A percentile compares a stretch with the other conserved stretches of the same genome.
Conservation (phyloP, 169 alveolate species). For the Cyclospora cayetanensis region DNA sequence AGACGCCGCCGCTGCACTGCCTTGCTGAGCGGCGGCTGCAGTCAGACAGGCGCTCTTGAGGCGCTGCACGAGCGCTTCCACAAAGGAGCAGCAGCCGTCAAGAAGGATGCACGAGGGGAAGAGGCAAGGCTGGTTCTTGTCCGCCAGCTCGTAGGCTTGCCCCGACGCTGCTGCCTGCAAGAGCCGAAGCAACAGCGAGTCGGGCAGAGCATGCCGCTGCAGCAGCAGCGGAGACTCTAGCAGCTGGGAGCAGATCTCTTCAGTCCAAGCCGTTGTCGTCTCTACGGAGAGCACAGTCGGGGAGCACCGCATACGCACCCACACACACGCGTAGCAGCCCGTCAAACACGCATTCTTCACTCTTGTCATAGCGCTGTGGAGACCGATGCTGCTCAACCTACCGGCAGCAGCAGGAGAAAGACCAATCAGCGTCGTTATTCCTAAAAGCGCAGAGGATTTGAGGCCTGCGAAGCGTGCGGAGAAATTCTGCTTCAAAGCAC, state of each 20-base stretch:
- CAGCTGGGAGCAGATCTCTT: constrained; percentile 9
- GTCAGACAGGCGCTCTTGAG: constrained; percentile 64
- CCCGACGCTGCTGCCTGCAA: constrained; percentile 36
- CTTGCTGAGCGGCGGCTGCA: constrained; percentile 53
- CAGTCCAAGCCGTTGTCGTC: constrained; percentile 19
- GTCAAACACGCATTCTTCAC: neutral
- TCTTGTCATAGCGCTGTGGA: neutral
- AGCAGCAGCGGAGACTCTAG: constrained; percentile 18
- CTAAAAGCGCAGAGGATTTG: constrained; percentile 56
- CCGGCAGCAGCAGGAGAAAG: constrained; percentile 23
- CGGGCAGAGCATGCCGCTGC: neutral
- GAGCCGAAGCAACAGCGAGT: constrained; percentile 11
- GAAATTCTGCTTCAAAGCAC: constrained; percentile 1
- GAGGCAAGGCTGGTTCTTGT: constrained; percentile 59
- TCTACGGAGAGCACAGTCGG: too few relatives aligned
- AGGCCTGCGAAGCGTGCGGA: constrained; percentile 64
- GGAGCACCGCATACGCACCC: neutral
- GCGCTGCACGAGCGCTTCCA: constrained; percentile 61
- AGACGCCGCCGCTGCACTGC: constrained; percentile 15
- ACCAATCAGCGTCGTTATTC: constrained; percentile 16
- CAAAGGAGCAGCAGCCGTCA: constrained; percentile 42
- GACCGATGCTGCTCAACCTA: neutral
- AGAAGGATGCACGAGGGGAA: constrained; percentile 51
- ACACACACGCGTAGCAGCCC: neutral
- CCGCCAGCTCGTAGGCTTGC: neutral